Evolutionary conservation across 495 filamentous ascomycete genomes (phyloP), one percentile per base, ranked within the genome.

Genomic region (Durotheca rogersii): DNA sequence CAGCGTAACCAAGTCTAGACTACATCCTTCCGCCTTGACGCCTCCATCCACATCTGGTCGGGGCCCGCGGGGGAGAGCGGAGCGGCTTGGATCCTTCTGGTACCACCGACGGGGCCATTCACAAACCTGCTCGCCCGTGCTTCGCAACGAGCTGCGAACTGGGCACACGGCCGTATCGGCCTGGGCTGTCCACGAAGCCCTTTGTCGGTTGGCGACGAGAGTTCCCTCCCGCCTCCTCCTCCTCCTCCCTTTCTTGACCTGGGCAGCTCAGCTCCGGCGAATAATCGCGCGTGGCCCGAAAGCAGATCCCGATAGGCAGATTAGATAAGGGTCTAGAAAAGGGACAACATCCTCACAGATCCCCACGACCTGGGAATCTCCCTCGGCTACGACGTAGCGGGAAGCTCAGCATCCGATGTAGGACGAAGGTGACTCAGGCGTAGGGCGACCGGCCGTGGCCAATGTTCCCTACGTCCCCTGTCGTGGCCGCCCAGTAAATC

Each of bases 111-210:
- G 36, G 34, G n/a, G 41, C 41, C 47, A 18, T 39, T 53, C 39
- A 47, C 43, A 53, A 35, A 33, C 34, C 34, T n/a, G 23, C 23
- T 29, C 25, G 29, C 21, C 17, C 19, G 14, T 48, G 9, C 32
- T 25, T 37, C 32, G 23, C 23, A 27, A 27, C 9, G 9, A 27
- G 9, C 23, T 9, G 9, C 34, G 29, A 45, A 31, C 11, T 37
- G 21, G 12, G 21, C 46, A 50, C 46, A 50, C 56, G 50, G 56
- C 56, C 56, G 56, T 59, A 58, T 53, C n/a, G 19, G 20, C 23
- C 47, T 32, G n/a, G 39, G 41, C 29, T 11, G 25, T 11, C 2
- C 17, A 23, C 5, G 17, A 37, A 36, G 2, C 14, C 6, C 5
- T 19, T n/a, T n/a, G n/a, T n/a, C n/a, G n/a, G n/a, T n/a, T n/a